Base-by-base conservation (phyloP, 768 basidiomycete species). In the Gautieria morchelliformis region DNA sequence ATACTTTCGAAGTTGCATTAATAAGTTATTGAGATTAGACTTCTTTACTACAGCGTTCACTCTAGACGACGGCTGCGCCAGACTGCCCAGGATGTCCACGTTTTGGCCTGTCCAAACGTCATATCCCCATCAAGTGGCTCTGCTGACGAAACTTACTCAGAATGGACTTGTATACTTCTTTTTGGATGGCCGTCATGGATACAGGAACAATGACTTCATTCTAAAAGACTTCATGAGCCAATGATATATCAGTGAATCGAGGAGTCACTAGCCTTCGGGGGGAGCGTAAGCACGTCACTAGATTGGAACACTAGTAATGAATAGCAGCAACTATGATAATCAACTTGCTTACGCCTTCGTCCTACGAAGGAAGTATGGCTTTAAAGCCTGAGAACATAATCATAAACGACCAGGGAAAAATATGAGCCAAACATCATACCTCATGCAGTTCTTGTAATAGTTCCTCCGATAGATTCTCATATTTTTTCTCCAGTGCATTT, bases 151-250 rank as follows among this genome's bases (percentile, higher is more conserved):
- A 65, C 74, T 58, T 64, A 88, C 92, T 87, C 33, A 95, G 71
- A 57, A 96, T 85, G 5, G 86, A 87, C 54, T 86, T 83, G 66
- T 93, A 96, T 2, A 95, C 79, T 65, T 93, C 85, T 64, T 87
- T 88, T 66, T 97, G 94, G 30, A 95, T 68, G 1, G 85, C 80
- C 0, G 87, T 76, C 83, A 97, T 86, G 9, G 89, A 90, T 44
- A 96, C 79, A 0, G 94, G 93, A 1, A 96, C 86, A 61, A 93
- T 93, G 46, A 92, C 87, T 67, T 93, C 90, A 63, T 92, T 92
- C 90, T 92, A 52, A 11, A 44, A 44, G 51, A 51, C 22, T 22
- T 54, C 35, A 20, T 30, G n/a, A 30, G 22, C 11, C n/a, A 19
- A 11, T 3, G 35, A 54, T 63, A 41, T 63, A 92, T 40, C 24